Evolutionary conservation across 441 rosid genomes (phyloP).

Genomic region (Populus hybrid): DNA sequence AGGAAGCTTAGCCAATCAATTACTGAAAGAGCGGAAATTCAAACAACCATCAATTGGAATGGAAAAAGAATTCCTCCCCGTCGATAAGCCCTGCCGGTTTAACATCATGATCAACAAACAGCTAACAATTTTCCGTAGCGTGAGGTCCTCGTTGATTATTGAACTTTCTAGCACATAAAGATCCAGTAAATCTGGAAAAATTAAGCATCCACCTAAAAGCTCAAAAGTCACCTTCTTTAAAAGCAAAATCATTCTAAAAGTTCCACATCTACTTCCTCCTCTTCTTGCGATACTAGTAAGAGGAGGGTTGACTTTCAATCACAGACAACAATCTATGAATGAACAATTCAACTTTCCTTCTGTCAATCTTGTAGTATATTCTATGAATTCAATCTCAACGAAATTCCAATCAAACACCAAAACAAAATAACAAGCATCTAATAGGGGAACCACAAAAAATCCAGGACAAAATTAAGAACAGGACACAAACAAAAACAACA

Average conservation of each 20-base stretch:
- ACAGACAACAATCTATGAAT: background rate
- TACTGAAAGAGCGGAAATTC: background rate
- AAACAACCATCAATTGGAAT: background rate
- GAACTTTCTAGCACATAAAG: background rate
- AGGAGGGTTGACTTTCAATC: background rate
- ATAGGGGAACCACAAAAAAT: background rate
- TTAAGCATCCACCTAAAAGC: background rate
- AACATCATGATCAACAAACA: background rate
- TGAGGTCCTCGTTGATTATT: background rate
- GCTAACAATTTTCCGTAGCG: background rate
- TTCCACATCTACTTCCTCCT: background rate
- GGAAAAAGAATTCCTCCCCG: background rate
- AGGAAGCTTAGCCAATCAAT: background rate
- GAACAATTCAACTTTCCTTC: background rate
- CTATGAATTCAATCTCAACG: background rate
- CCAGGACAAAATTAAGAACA: background rate
- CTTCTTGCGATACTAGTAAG: background rate
- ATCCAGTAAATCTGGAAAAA: background rate
- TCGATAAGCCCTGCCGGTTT: background rate
- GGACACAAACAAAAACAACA: background rate
- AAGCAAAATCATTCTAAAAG: background rate
- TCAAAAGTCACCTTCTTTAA: background rate
- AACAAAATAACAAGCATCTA: background rate
- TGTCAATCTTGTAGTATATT: background rate
- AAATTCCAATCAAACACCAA: background rate